phyloP scores from a whole-genome alignment of 2,329 filamentous ascomycete genomes.

The Penicillium sp. region DNA sequence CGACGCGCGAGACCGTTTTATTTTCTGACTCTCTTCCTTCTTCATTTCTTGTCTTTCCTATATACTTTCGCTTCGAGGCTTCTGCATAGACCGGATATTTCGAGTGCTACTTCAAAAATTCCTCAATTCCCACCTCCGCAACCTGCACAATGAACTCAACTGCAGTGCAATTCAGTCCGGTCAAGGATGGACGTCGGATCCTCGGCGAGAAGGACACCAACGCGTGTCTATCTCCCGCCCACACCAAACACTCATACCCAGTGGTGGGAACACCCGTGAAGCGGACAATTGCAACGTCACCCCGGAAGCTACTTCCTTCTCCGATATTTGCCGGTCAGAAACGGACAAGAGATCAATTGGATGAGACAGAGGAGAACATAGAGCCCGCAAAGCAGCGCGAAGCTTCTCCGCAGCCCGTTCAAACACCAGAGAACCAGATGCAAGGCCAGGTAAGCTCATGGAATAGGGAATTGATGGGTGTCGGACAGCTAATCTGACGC shows the following conservation, averaged over 20 bases:
- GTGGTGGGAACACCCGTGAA: conserved; percentile 29
- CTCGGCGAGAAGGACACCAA: conserved; percentile 45
- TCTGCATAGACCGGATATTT: not conserved
- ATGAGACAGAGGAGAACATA: conserved; percentile 28
- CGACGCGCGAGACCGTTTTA: conserved; percentile 25
- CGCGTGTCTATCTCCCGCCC: conserved; percentile 40
- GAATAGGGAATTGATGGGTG: not conserved
- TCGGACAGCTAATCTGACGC: conserved; percentile 3
- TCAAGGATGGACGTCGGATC: conserved; percentile 41
- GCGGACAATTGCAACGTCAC: conserved; percentile 27
- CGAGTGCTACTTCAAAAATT: not conserved
- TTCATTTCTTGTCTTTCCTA: not conserved
- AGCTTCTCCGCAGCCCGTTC: conserved; percentile 11
- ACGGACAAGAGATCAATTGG: conserved; percentile 42
- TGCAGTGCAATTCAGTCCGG: conserved; percentile 31
- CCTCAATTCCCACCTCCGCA: conserved; percentile 4
- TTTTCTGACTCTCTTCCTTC: conserved; percentile 3
- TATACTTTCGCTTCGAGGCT: not conserved
- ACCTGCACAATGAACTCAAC: conserved; percentile 24
- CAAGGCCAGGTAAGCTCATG: conserved; percentile 20
- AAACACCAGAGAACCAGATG: conserved; percentile 17
- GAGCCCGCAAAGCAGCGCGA: conserved; percentile 20
- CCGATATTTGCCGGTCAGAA: conserved; percentile 42
- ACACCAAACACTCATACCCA: conserved; percentile 21
- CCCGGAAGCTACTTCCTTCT: conserved; percentile 34